These are phyloP conservation scores for Rhynchosporium graminicola DNA, from an alignment of 2,329 filamentous ascomycete species.

Conservation along the genomic window DNA sequence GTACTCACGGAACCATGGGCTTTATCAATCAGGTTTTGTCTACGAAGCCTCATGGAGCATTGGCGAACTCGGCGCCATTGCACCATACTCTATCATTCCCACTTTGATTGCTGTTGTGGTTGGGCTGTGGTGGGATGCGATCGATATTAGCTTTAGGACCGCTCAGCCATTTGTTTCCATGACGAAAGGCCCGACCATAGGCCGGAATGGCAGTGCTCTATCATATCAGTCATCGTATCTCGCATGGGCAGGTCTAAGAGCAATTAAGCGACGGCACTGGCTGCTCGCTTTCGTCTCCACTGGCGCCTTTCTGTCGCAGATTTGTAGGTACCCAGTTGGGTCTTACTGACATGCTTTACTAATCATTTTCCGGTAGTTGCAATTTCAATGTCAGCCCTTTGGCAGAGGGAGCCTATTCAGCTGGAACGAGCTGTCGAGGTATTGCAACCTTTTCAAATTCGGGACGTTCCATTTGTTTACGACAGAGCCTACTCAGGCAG, in stretches of 20 bases:
- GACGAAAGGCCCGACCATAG: background rate
- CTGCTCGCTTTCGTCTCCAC: background rate
- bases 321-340: background rate
- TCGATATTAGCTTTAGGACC: background rate
- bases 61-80: background rate
- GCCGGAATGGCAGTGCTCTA: background rate
- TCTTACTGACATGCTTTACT: background rate
- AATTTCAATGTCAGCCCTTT: constrained; percentile 2
- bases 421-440: background rate
- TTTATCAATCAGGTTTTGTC: background rate
- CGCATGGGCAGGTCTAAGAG: background rate
- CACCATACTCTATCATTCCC: background rate
- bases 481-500: background rate
- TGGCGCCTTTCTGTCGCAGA: background rate
- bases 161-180: background rate
- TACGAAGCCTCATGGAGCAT: background rate
- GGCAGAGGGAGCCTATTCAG: background rate
- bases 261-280: background rate
- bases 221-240: background rate
- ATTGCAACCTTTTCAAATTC: background rate
- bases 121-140: background rate
- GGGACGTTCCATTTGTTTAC: background rate
- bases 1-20: background rate
- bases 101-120: background rate
- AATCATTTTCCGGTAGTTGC: background rate